Base-by-base conservation (phyloP, 75 land plant genomes). In the Sequoia sempervirens region DNA sequence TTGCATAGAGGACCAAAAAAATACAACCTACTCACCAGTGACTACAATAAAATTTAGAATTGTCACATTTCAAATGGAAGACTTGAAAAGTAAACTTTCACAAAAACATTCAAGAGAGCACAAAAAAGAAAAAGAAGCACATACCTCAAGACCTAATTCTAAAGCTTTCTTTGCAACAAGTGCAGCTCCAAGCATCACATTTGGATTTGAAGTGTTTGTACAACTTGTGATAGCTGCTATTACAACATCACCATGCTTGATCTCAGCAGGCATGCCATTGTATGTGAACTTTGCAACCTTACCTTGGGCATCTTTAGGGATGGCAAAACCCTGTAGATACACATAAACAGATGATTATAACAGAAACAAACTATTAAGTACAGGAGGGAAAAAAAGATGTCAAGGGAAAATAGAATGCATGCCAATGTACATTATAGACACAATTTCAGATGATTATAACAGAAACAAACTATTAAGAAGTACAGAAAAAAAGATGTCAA, bases 191-290 rank as follows among this genome's bases (percentile, higher is more conserved):
- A 96, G 92, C 99, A 96, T 96, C 5, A 96, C 99, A 89, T 94
- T 95, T n/a, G 99, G 99, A 83, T 96, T 96, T 83, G 99, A 96
- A 72, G 99, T 96, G 85, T 96, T 96, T 50, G 99, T 96, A 88
- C 99, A 96, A 75, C 99, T 96, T 13, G 98, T 96, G 43, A 96
- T 96, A 13, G 98, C 98, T 80, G 98, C 97, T 86, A 96, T 96
- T 2, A 96, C 99, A 79, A 96, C 97, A 88, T 93, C 92, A 28
- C 99, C 99, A 87, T 96, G 99, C 80, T 90, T 93, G 11, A 96
- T 84, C 81, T 96, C 93, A 41, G 99, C 97, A 47, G 99, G 95
- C 74, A 88, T 85, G 17, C 99, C 99, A 53, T 96, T 90, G 87
- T 88, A 92, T 69, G 93, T 87, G 82, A 96, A 96, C 73, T 92